Percentiles rank a stretch among this genome's conserved stretches.
Evolutionary conservation across 1,139 yeast species (phyloP).

Genomic region (Suhomyces bolitotheri): DNA sequence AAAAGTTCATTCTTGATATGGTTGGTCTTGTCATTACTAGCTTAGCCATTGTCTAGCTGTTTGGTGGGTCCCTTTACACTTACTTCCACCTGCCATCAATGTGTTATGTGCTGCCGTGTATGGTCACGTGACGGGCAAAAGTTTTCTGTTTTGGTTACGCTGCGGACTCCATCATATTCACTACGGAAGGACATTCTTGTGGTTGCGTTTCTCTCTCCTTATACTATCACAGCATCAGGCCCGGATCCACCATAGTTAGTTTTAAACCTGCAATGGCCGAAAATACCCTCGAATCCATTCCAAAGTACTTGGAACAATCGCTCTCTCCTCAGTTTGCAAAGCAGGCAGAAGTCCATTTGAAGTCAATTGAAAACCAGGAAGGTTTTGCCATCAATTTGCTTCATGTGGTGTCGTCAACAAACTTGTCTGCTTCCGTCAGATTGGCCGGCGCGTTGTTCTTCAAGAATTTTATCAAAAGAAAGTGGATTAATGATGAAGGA

Average conservation of each 20-base stretch:
- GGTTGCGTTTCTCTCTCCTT: no score
- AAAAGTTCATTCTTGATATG: no score
- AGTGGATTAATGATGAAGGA: constrained; percentile 92
- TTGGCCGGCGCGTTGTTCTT: constrained; percentile 90
- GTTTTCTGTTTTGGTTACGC: no score
- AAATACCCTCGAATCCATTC: constrained; percentile 44
- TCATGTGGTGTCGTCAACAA: constrained; percentile 71
- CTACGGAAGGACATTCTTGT: no score
- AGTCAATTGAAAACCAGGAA: constrained; percentile 58
- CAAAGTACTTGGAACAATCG: constrained; percentile 50
- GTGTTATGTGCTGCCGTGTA: no score
- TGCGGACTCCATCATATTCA: no score
- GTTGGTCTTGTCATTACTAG: not conserved
- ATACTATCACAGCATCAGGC: no score
- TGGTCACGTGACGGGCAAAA: no score
- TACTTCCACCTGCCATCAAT: no score
- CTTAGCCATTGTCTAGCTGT: no score
- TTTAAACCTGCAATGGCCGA: constrained; percentile 29
- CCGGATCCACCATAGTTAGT: no score
- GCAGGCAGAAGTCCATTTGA: constrained; percentile 59
- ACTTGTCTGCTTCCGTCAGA: constrained; percentile 57
- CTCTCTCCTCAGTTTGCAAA: constrained; percentile 55
- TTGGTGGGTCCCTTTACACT: no score
- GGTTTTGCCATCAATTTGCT: constrained; percentile 78
- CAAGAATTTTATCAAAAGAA: constrained; percentile 80